These are phyloP conservation scores for Pterocarpus santalinus DNA, from an alignment of 306 rosid species.

Conservation along the genomic window DNA sequence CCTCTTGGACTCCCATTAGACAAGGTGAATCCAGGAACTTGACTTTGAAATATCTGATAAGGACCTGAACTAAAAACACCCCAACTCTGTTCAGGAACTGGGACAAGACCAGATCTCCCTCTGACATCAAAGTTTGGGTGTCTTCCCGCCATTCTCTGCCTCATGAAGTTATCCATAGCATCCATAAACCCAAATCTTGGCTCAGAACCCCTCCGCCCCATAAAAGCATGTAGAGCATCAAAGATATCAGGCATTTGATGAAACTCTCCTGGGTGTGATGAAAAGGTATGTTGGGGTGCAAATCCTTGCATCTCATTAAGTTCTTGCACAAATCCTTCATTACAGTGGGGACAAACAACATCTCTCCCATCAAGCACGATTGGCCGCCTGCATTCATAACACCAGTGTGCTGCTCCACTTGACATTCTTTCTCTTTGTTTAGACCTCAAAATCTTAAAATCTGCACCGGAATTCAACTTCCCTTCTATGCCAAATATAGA, in stretches of 20 bases:
- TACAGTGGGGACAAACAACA: conserved; percentile 63
- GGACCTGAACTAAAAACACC: conserved; percentile 62
- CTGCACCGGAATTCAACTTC: conserved; percentile 36
- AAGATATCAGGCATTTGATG: conserved; percentile 59
- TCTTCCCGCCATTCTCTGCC: conserved; percentile 72
- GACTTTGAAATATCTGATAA: conserved; percentile 62
- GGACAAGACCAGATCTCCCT: conserved; percentile 55
- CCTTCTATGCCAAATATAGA: conserved; percentile 11
- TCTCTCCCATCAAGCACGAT: conserved; percentile 59
- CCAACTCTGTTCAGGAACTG: conserved; percentile 60
- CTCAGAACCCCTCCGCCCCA: conserved; percentile 61
- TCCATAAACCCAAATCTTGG: conserved; percentile 58
- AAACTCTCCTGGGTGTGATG: conserved; percentile 49
- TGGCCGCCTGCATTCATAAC: conserved; percentile 63
- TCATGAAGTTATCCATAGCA: conserved; percentile 55
- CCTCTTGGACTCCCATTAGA: conserved; percentile 56
- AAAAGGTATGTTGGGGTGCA: conserved; percentile 38
- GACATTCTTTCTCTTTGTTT: conserved; percentile 62
- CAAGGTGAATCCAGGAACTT: conserved; percentile 57
- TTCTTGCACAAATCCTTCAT: conserved; percentile 73
- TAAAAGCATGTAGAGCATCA: conserved; percentile 58
- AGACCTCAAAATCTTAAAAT: conserved; percentile 19
- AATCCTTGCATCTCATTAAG: conserved; percentile 54
- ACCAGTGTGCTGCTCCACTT: conserved; percentile 78
- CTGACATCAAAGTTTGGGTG: conserved; percentile 63